These are phyloP conservation scores for Wickerhamomyces xylosicus DNA, from an alignment of 805 yeast genomes.

Conservation along the genomic window DNA sequence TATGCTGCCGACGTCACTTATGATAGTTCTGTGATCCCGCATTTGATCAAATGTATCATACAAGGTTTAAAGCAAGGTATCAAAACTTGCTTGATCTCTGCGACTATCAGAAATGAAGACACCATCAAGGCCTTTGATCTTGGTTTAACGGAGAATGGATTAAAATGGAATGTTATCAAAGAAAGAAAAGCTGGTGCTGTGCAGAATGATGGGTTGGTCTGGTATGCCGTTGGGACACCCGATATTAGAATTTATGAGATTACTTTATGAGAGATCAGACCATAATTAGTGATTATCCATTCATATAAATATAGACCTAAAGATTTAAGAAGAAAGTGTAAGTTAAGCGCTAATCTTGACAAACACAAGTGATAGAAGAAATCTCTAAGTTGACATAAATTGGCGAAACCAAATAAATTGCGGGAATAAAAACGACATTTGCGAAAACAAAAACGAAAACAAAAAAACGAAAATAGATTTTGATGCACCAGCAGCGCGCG, in stretches of 20 bases:
- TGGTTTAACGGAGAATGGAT: slow-evolving; percentile 15
- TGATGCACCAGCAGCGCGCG: no score
- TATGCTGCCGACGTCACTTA: slow-evolving; percentile 88
- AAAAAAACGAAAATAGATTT: no score
- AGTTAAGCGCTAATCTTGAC: no score
- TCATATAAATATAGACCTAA: no score
- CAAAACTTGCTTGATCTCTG: slow-evolving; percentile 44
- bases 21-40: slow-evolving; percentile 51
- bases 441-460: no score
- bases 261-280: no score
- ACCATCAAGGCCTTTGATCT: slow-evolving; percentile 36
- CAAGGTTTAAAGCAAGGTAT: slow-evolving; percentile 13
- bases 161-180: slow-evolving; percentile 13
- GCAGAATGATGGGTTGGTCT: slow-evolving; percentile 17
- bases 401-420: no score
- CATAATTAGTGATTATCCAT: no score
- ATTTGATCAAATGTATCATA: slow-evolving; percentile 37
- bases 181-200: slow-evolving; percentile 7
- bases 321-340: no score
- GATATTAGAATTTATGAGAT: slow-evolving; percentile 10
- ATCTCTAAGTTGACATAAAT: no score
- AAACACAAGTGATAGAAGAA: no score
- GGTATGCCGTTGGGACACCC: slow-evolving; percentile 13
- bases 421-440: no score
- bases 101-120: slow-evolving; percentile 59